Conservation (phyloP, 2,329 filamentous ascomycete species). For the Aspergillus japonicus region DNA sequence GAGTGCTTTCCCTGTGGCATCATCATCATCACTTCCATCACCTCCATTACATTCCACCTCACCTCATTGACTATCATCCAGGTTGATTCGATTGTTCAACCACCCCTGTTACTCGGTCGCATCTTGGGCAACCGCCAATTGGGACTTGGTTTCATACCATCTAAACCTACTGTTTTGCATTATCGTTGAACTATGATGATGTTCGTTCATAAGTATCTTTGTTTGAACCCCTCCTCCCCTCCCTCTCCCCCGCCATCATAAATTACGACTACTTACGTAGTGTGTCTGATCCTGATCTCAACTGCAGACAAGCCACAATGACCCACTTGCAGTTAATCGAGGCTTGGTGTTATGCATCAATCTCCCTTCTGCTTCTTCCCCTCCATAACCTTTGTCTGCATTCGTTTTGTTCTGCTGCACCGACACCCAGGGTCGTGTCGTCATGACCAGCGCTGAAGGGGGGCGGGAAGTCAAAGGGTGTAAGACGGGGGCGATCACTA, state of each 20-base stretch:
- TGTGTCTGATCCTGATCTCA: neutral
- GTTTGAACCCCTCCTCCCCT: neutral
- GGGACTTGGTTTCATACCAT: neutral
- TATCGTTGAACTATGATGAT: neutral
- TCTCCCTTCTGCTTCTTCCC: neutral
- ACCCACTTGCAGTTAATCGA: constrained; percentile 4
- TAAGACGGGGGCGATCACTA: constrained; percentile 9
- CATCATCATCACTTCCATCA: neutral
- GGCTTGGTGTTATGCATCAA: constrained; percentile 4
- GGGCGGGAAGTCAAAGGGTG: constrained; percentile 8
- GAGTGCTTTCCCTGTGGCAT: neutral
- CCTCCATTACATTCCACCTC: neutral
- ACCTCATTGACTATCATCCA: neutral
- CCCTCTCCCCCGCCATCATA: neutral
- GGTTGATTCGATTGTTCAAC: neutral
- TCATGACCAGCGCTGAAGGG: constrained; percentile 14
- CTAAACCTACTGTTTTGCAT: neutral
- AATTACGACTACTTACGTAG: neutral
- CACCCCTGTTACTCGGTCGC: neutral
- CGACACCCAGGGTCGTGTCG: constrained; percentile 15
- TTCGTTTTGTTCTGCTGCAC: neutral
- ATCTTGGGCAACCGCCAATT: neutral
- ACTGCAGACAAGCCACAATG: constrained; percentile 4
- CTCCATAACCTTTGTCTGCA: neutral
- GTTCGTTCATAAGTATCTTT: neutral